phyloP scores from a whole-genome alignment of 805 yeast species.

The Komagataella ulmi region DNA sequence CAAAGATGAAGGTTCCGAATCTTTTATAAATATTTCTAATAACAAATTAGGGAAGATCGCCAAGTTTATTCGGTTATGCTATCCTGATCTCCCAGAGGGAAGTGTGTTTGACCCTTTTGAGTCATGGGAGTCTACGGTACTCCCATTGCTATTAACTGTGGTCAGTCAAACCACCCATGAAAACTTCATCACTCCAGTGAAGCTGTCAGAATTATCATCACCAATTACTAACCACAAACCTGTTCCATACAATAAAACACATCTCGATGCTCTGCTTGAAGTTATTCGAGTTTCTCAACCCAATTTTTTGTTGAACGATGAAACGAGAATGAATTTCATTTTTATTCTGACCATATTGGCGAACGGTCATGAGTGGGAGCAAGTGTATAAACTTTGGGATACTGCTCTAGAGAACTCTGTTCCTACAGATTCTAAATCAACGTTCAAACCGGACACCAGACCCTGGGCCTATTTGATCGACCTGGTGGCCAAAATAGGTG shows the following conservation, averaged over 20 bases:
- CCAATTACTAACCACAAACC: background rate
- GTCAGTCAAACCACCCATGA: background rate
- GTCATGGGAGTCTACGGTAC: background rate
- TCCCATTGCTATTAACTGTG: background rate
- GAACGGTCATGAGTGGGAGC: background rate
- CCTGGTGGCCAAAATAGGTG: background rate
- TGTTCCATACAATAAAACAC: background rate
- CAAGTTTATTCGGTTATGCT: background rate
- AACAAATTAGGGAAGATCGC: background rate
- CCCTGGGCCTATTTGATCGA: conserved; percentile 1
- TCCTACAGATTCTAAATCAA: background rate
- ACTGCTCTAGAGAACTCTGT: background rate
- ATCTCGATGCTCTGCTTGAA: background rate
- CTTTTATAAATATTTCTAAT: background rate
- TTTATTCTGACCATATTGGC: background rate
- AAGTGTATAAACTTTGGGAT: background rate
- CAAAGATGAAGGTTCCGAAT: background rate
- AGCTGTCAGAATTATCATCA: background rate
- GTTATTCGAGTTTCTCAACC: background rate
- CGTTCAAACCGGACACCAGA: background rate
- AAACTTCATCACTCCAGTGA: background rate
- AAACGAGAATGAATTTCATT: background rate
- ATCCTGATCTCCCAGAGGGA: background rate
- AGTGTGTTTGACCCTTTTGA: background rate
- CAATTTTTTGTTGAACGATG: background rate